Base-by-base conservation (phyloP, 2,329 filamentous ascomycete genomes). In the Claviceps purpurea region DNA sequence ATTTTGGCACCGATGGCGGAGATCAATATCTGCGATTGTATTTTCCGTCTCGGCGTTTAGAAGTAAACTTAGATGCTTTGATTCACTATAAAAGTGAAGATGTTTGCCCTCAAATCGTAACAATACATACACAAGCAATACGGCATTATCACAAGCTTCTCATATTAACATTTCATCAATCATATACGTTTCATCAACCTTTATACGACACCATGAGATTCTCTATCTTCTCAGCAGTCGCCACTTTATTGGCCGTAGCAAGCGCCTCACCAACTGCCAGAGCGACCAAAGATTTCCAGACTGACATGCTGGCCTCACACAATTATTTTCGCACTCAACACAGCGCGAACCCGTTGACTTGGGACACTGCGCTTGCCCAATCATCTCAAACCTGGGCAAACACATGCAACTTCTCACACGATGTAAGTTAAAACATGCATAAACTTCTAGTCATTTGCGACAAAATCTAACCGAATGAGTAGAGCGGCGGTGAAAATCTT, bases 401-500 rank as follows among this genome's bases (percentile, higher is more conserved):
- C 22, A 49, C 38, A 11, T 52, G 50, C 39, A 47, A 18, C 7
- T 52, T 47, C 7, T 2, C 4, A 3, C 50, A 52, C 7, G 44
- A 47, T 38, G 50, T 52, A 22, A 24, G 50, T 47, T 11, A 2
- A 5, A 1, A 6, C 30, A 34, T 3, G 16, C 2, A 30, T 3
- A 30, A 30, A 30, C 8, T 13, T 7, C 2, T 2, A 8, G 11
- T 3, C 4, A 7, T 20, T 42, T 2, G 8, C 10, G 26, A 30
- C 3, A 16, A 5, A 1, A 20, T 11, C 39, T 50, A 26, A 37
- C 16, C 1, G 5, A n/a, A n/a, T 24, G 6, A 2, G n/a, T 13
- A 52, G 46, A 49, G 22, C 13, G 39, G 38, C 2, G 50, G 50
- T n/a, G 50, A 52, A 39, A 44, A 52, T 26, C 50, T 52, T 24